These are phyloP conservation scores for Malassezia brasiliensis DNA, from an alignment of 1,284 basidiomycete species.

Conservation along the genomic window DNA sequence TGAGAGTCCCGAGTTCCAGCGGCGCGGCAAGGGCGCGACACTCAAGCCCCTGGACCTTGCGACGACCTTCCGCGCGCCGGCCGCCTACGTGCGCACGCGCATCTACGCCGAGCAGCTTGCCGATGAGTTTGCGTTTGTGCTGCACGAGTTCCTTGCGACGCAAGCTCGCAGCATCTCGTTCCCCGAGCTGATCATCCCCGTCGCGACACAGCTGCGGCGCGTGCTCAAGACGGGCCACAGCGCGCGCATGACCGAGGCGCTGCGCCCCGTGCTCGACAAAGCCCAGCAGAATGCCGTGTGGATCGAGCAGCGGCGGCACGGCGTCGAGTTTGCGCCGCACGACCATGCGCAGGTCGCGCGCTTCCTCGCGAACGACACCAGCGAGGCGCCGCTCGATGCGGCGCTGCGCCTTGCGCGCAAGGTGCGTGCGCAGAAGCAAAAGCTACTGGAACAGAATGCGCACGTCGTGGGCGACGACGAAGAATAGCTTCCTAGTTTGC, in stretches of 20 bases:
- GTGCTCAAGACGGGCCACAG: slow-evolving; percentile 30
- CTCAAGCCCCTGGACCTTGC: slow-evolving; percentile 82
- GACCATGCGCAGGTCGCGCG: slow-evolving; percentile 18
- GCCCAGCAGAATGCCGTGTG: slow-evolving; percentile 31
- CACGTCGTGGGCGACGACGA: slow-evolving; percentile 27
- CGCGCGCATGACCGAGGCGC: slow-evolving; percentile 27
- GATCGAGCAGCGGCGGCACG: slow-evolving; percentile 29
- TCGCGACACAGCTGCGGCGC: slow-evolving; percentile 54
- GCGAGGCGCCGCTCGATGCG: slow-evolving; percentile 38
- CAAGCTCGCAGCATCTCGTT: slow-evolving; percentile 60
- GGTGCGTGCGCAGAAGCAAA: slow-evolving; percentile 40
- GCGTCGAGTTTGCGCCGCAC: slow-evolving; percentile 42
- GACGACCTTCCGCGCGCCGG: slow-evolving; percentile 73
- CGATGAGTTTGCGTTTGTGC: slow-evolving; percentile 68
- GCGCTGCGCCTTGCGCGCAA: slow-evolving; percentile 39
- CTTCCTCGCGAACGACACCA: slow-evolving; percentile 21
- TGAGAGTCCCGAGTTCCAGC: slow-evolving; percentile 63
- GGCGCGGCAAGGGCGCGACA: slow-evolving; percentile 76
- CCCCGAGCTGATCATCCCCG: slow-evolving; percentile 81
- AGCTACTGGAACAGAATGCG: slow-evolving; percentile 30
- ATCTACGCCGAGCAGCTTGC: slow-evolving; percentile 73
- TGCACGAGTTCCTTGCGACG: slow-evolving; percentile 65
- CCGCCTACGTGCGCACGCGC: slow-evolving; percentile 77
- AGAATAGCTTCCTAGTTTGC: neutral
- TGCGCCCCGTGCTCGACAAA: slow-evolving; percentile 38